These are phyloP conservation scores for Glomus cerebriforme DNA, from an alignment of 192 early-diverging fungal genomes.

Conservation along the genomic window DNA sequence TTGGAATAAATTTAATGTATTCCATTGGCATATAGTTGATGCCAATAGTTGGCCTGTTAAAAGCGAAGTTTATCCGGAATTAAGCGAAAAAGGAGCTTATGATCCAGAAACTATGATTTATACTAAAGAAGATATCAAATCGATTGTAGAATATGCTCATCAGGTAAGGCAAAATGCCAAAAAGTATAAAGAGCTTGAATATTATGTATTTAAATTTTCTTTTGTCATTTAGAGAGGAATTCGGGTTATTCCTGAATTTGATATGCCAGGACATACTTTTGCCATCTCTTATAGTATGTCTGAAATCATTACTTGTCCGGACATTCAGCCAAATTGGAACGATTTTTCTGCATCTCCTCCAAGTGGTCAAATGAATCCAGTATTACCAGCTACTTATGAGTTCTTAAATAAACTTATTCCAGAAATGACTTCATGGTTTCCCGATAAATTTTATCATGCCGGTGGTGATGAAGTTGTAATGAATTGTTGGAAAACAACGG, in stretches of 20 bases:
- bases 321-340: conserved; percentile 56
- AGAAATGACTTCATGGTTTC: conserved; percentile 68
- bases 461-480: conserved; percentile 78
- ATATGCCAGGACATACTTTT: conserved; percentile 87
- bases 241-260: conserved; percentile 90
- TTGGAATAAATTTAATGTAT: conserved; percentile 80
- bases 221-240: conserved; percentile 62
- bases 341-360: conserved; percentile 68
- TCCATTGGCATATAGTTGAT: conserved; percentile 82
- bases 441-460: conserved; percentile 71
- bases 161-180: background rate
- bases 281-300: conserved; percentile 35
- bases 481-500: conserved; percentile 65
- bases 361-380: conserved; percentile 81
- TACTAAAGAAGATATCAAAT: conserved; percentile 69
- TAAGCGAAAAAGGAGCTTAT: conserved; percentile 71
- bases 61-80: conserved; percentile 59
- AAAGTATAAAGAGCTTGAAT: background rate
- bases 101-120: conserved; percentile 62
- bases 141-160: conserved; percentile 73
- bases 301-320: conserved; percentile 52
- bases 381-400: conserved; percentile 61
- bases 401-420: conserved; percentile 65
- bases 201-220: background rate
- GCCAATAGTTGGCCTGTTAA: conserved; percentile 70